A percentile compares a stretch with the other conserved stretches of the same genome.
phyloP scores from a whole-genome alignment of 2,329 filamentous ascomycete species.

The Coniochaeta ligniaria region DNA sequence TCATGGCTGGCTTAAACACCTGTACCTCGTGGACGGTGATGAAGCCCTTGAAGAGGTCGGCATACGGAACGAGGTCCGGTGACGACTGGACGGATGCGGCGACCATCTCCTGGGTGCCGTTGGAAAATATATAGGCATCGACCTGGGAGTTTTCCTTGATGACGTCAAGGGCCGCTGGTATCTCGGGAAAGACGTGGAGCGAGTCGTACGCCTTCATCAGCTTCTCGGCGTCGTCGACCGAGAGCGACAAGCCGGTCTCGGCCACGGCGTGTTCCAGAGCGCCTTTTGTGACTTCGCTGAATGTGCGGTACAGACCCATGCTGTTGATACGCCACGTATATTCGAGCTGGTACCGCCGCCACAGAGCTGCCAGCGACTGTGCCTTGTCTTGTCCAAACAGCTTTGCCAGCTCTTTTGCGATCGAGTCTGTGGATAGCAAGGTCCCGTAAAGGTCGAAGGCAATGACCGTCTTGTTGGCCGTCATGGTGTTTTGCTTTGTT shows the following conservation, averaged over 20 bases:
- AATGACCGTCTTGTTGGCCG: constrained; percentile 36
- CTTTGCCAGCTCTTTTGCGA: constrained; percentile 49
- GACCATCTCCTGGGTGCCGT: constrained; percentile 60
- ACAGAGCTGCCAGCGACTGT: constrained; percentile 48
- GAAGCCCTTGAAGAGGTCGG: constrained; percentile 41
- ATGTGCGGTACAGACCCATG: constrained; percentile 60
- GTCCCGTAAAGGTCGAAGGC: constrained; percentile 75
- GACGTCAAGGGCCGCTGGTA: constrained; percentile 41
- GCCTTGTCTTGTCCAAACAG: constrained; percentile 53
- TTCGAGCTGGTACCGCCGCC: constrained; percentile 66
- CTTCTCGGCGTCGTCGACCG: constrained; percentile 30
- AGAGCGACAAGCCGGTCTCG: constrained; percentile 44
- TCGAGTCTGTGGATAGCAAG: constrained; percentile 63
- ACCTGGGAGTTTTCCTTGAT: constrained; percentile 33
- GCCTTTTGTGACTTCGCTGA: constrained; percentile 54
- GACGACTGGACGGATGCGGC: constrained; percentile 50
- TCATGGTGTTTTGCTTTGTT: constrained; percentile 10
- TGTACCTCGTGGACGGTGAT: constrained; percentile 54
- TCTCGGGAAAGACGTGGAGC: constrained; percentile 59
- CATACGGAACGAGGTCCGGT: constrained; percentile 42
- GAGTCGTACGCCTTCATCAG: constrained; percentile 60
- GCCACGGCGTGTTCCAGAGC: constrained; percentile 57
- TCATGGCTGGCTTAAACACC: constrained; percentile 59
- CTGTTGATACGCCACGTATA: constrained; percentile 71
- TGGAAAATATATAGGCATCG: constrained; percentile 60